Base-by-base conservation (phyloP, 345 rosid genomes). In the Acer yangbiense region DNA sequence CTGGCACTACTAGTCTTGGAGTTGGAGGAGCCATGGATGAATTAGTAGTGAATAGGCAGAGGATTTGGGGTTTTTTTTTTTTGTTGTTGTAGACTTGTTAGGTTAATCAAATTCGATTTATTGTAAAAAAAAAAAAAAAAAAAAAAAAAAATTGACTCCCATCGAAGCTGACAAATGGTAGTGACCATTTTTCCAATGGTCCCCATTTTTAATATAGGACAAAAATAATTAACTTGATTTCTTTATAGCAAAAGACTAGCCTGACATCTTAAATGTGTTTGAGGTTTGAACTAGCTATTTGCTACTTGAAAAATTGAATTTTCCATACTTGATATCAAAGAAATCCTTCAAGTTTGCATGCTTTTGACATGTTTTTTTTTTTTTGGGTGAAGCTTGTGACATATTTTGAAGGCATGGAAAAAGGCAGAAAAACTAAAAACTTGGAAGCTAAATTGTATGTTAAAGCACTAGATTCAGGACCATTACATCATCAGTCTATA, bases 1-100 rank as follows among this genome's bases (percentile, higher is more conserved):
- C 76, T 54, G 91, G 86, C 71, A 91, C 80, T 13, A 87, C 91
- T 54, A 79, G 48, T 85, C 87, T 88, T 70, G 92, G 85, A 64
- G 88, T 86, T 61, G 85, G 72, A 17, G 91, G 93, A 79, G 90
- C 92, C 92, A 93, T 93, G 16, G 61, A 76, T 60, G 52, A 54
- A 61, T 5, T 32, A 46, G 52, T 18, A 54, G 52, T 23, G 32
- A 77, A 68, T 41, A 60, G 27, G 35, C 57, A 43, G 72, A 57
- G 72, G 27, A 44, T 29, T 20, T 50, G 3, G 25, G 9, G 35
- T 21, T 44, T 46, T 35, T 32, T 68, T 44, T 46, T 25, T 25
- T 25, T 27, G 29, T 68, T 60, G 44, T 76, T 58, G 32, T 48
- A 67, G 44, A 13, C 39, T 65, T 65, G 0, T 48, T 67, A 52